These are phyloP conservation scores for Pascua sp. DNA, from an alignment of 1,284 basidiomycete species.

Conservation along the genomic window DNA sequence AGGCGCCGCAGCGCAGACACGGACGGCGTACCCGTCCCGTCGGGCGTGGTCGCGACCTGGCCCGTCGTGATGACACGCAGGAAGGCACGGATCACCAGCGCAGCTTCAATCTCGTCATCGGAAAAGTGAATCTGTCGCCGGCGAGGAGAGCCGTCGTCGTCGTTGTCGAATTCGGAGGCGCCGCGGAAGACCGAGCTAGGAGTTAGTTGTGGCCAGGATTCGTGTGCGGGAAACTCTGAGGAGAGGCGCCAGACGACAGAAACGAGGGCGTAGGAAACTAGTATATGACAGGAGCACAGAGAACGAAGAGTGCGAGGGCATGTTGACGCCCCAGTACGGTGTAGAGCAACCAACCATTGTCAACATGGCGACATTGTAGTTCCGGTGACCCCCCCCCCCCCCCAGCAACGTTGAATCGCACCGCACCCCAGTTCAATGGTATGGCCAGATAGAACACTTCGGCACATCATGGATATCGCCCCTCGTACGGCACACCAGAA, in stretches of 20 bases:
- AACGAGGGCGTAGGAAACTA: not conserved
- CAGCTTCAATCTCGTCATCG: conserved; percentile 12
- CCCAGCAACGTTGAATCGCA: no score
- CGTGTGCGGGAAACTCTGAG: not conserved
- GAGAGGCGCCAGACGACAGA: not conserved
- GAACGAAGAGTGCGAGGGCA: no score
- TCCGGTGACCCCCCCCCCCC: no score
- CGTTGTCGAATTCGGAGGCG: conserved; percentile 1
- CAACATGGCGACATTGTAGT: no score
- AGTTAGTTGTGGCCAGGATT: not conserved
- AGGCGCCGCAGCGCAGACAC: conserved; percentile 6
- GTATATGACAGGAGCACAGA: not conserved
- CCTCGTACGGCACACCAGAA: no score
- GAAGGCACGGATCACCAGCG: conserved; percentile 9
- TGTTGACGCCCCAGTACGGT: no score
- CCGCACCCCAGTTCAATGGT: no score
- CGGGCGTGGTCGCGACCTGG: conserved; percentile 5
- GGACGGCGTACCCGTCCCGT: conserved; percentile 3
- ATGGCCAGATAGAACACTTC: no score
- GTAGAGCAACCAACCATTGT: no score
- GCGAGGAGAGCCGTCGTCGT: not conserved
- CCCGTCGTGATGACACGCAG: conserved; percentile 11
- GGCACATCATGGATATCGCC: no score
- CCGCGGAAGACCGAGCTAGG: conserved; percentile 6
- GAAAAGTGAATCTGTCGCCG: conserved; percentile 2